phyloP scores from a whole-genome alignment of 177 flowering plant species.

The Vitis hybrid region DNA sequence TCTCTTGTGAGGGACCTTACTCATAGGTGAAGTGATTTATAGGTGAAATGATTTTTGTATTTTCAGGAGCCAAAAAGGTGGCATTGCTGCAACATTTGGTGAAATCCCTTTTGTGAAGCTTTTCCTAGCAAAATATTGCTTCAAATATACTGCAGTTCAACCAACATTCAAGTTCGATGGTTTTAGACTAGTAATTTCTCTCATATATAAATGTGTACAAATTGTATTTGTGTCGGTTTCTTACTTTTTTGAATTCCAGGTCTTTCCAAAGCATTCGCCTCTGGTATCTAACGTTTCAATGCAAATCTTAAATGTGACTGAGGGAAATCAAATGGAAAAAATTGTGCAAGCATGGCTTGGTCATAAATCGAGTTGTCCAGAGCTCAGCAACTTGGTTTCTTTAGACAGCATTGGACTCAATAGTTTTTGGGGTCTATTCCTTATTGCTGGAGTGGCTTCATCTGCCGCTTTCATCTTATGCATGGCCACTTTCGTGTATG shows the following conservation, averaged over 20 bases:
- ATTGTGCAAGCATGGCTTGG: constrained; percentile 24
- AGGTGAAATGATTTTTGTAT: neutral
- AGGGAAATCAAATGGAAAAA: constrained; percentile 12
- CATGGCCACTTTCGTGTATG: too few relatives aligned
- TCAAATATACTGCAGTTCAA: constrained; percentile 34
- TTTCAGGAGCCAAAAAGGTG: constrained; percentile 34
- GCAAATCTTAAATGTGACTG: constrained; percentile 30
- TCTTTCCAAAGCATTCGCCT: constrained; percentile 39
- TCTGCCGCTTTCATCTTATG: too few relatives aligned
- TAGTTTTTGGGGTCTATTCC: constrained; percentile 16
- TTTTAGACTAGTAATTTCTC: constrained; percentile 49
- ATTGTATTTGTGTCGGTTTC: too few relatives aligned
- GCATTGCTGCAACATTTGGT: constrained; percentile 47
- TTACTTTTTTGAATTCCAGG: constrained; percentile 16
- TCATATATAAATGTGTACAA: too few relatives aligned
- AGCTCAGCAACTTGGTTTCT: neutral
- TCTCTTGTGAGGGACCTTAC: too few relatives aligned
- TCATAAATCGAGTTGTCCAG: neutral
- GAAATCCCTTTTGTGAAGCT: constrained; percentile 43
- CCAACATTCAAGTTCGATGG: constrained; percentile 43
- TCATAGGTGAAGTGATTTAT: too few relatives aligned
- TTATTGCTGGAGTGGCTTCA: neutral
- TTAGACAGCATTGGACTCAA: neutral
- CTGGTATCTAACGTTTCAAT: constrained; percentile 33
- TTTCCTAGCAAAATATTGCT: constrained; percentile 31